Conservation (phyloP, 345 rosid species). For the Odontarrhena argentea region DNA sequence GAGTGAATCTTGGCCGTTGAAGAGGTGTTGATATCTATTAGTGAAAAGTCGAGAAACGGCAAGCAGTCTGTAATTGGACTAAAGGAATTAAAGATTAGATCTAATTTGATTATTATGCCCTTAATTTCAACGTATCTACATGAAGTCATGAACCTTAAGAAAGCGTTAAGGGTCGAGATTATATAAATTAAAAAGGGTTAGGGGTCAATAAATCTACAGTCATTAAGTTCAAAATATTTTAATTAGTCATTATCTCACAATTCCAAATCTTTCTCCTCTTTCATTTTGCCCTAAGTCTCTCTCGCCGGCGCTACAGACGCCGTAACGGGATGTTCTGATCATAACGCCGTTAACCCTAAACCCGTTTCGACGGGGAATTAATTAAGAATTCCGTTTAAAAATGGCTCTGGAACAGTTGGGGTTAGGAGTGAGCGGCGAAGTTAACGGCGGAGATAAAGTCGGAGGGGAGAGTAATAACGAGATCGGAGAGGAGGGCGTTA, state of each 20-base stretch:
- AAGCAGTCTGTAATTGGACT: constrained; percentile 29
- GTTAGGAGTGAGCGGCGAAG: constrained; percentile 42
- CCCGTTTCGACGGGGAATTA: constrained; percentile 26
- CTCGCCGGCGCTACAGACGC: constrained; percentile 41
- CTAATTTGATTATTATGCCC: constrained; percentile 23
- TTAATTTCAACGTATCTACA: constrained; percentile 33
- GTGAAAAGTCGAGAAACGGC: constrained; percentile 28
- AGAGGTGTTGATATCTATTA: constrained; percentile 27
- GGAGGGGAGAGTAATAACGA: constrained; percentile 49
- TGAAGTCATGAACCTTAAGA: constrained; percentile 36
- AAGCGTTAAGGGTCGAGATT: constrained; percentile 44
- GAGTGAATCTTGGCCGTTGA: no score
- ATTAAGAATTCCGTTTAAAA: constrained; percentile 8
- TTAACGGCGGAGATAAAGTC: constrained; percentile 47
- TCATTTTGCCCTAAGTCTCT: not conserved
- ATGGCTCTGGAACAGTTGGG: constrained; percentile 64
- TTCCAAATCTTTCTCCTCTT: constrained; percentile 17
- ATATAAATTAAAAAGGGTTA: constrained; percentile 5
- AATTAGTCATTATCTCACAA: constrained; percentile 33
- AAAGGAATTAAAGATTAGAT: constrained; percentile 16
- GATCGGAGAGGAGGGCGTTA: constrained; percentile 61
- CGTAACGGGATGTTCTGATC: constrained; percentile 51
- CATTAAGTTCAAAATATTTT: not conserved
- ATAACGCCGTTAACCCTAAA: constrained; percentile 52
- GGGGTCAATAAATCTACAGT: constrained; percentile 44